Conservation (phyloP, 495 filamentous ascomycete species). For the Trichodelitschia bisporula region DNA sequence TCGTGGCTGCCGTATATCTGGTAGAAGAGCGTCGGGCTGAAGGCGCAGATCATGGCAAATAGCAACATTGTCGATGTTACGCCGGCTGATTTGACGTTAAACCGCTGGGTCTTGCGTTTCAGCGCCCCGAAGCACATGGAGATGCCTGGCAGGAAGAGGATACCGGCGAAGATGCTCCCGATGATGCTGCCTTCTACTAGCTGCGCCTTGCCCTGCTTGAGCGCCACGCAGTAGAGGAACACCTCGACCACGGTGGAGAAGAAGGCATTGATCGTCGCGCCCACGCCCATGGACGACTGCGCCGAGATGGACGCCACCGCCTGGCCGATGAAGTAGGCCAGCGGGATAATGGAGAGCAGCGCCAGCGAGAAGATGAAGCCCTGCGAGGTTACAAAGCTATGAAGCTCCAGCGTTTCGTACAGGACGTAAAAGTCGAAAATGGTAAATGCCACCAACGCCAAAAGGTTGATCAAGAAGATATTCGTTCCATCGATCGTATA, state of each 20-base stretch:
- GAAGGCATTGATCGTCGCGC: conserved; percentile 93
- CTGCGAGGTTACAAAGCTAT: conserved; percentile 48
- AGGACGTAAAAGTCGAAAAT: conserved; percentile 82
- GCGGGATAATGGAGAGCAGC: conserved; percentile 75
- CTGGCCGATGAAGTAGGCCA: conserved; percentile 99
- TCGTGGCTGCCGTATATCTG: conserved; percentile 97
- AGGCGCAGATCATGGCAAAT: conserved; percentile 92
- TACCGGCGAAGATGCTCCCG: conserved; percentile 90
- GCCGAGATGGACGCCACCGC: conserved; percentile 98
- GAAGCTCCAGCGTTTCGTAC: conserved; percentile 33
- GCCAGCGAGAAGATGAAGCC: conserved; percentile 69
- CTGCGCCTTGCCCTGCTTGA: conserved; percentile 76
- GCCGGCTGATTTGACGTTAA: conserved; percentile 92
- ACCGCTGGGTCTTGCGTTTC: conserved; percentile 93
- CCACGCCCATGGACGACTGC: conserved; percentile 98
- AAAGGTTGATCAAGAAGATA: conserved; percentile 94
- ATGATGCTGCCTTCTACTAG: conserved; percentile 93
- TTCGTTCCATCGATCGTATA: conserved; percentile 97
- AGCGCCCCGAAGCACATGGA: conserved; percentile 98
- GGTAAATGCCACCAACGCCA: conserved; percentile 70
- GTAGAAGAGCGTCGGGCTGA: conserved; percentile 95
- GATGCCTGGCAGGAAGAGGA: conserved; percentile 85
- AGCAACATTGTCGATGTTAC: conserved; percentile 97
- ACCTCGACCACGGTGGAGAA: conserved; percentile 99
- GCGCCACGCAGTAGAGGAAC: conserved; percentile 87